Evolutionary conservation across 495 filamentous ascomycete genomes (phyloP).

Genomic region (Aspergillus baeticus): DNA sequence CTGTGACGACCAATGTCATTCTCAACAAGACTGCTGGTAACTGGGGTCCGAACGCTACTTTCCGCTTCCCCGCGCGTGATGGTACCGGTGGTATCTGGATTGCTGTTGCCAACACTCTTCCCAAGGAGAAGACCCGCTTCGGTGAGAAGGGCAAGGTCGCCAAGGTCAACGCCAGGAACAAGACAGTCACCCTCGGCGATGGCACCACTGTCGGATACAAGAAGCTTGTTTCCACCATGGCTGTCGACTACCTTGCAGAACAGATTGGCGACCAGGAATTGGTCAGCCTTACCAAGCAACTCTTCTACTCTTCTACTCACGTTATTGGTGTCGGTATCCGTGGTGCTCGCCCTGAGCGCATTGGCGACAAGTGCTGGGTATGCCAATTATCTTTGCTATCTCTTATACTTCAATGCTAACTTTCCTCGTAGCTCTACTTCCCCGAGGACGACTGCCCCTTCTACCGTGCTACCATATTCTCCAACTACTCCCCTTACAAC

Average conservation of each 20-base stretch:
- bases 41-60: constrained; percentile 98
- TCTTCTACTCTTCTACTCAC: constrained; percentile 97
- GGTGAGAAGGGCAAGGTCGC: constrained; percentile 79
- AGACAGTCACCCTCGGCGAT: constrained; percentile 77
- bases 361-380: constrained; percentile 99
- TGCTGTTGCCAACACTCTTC: constrained; percentile 90
- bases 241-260: constrained; percentile 85
- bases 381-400: constrained; percentile 18
- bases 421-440: constrained; percentile 82
- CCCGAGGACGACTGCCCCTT: constrained; percentile 98
- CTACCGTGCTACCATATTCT: constrained; percentile 99
- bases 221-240: constrained; percentile 95
- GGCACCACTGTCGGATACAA: constrained; percentile 89
- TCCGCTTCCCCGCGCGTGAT: constrained; percentile 94
- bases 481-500: constrained; percentile 99
- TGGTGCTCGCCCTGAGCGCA: constrained; percentile 87
- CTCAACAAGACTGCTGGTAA: constrained; percentile 94
- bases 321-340: constrained; percentile 96
- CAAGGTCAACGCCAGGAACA: constrained; percentile 50
- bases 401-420: not conserved
- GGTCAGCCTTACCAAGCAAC: constrained; percentile 77
- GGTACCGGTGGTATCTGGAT: constrained; percentile 99
- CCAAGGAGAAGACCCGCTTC: constrained; percentile 86
- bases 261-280: constrained; percentile 85
- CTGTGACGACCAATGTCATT: constrained; percentile 89